A percentile compares a stretch with the other conserved stretches of the same genome.
These are phyloP conservation scores for Tetrapyrgos nigripes DNA, from an alignment of 1,284 basidiomycete species.

Conservation along the genomic window DNA sequence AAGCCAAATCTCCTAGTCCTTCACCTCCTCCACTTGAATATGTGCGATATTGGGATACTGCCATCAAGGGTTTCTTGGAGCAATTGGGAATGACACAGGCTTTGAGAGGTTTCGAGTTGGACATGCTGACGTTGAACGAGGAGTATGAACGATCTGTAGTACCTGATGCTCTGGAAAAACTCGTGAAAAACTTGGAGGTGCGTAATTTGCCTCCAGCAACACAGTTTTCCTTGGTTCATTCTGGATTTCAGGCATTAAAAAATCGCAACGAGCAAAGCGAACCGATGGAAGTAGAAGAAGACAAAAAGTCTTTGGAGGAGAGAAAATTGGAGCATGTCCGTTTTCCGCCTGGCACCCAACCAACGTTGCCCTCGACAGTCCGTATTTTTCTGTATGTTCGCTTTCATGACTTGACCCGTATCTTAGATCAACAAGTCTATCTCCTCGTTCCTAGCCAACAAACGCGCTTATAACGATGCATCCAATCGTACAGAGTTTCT, in stretches of 20 bases:
- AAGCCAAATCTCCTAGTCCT: constrained; percentile 20
- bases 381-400: constrained; percentile 28
- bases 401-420: constrained; percentile 1
- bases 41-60: constrained; percentile 67
- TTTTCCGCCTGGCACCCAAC: constrained; percentile 47
- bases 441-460: constrained; percentile 70
- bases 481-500: constrained; percentile 81
- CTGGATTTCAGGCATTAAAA: constrained; percentile 25
- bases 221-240: constrained; percentile 3
- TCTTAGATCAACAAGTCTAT: constrained; percentile 71
- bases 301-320: constrained; percentile 55
- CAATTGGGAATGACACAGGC: constrained; percentile 66
- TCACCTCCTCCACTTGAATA: constrained; percentile 48
- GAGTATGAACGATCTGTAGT: constrained; percentile 67
- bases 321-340: constrained; percentile 70
- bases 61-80: constrained; percentile 59
- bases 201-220: constrained; percentile 29
- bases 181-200: constrained; percentile 61
- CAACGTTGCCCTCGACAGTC: constrained; percentile 63
- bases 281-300: constrained; percentile 12
- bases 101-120: constrained; percentile 67
- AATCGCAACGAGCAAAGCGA: neutral
- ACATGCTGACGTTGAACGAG: constrained; percentile 71
- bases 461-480: constrained; percentile 70
- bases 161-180: constrained; percentile 56